Evolutionary conservation across 345 rosid species (phyloP).

Genomic region (Rhodomyrtus tomentosa): DNA sequence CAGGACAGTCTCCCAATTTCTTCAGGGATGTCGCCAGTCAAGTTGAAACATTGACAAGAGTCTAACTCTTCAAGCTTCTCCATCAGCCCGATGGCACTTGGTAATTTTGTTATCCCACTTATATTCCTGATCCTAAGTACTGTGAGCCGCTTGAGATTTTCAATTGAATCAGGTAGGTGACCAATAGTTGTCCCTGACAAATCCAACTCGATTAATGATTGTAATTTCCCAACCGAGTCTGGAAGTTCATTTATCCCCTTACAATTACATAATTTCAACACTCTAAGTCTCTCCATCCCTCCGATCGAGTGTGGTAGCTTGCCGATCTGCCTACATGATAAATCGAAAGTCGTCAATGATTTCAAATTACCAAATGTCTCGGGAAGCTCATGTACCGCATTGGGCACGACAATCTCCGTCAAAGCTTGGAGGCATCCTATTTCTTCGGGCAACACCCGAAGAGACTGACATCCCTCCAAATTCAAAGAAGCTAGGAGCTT

Average conservation of each 20-base stretch:
- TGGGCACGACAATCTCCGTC: too few species aligned
- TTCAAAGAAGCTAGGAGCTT: too few species aligned
- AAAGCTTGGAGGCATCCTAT: too few species aligned
- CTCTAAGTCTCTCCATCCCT: too few species aligned
- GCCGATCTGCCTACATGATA: too few species aligned
- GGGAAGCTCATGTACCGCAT: too few species aligned
- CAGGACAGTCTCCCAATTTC: neutral
- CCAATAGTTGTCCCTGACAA: neutral
- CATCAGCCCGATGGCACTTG: neutral
- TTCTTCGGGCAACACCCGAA: too few species aligned
- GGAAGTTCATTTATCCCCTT: neutral
- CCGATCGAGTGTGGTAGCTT: too few species aligned
- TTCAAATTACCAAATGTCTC: too few species aligned
- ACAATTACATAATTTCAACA: too few species aligned
- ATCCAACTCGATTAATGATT: neutral
- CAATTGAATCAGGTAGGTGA: neutral
- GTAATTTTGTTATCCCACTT: neutral
- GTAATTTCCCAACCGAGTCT: neutral
- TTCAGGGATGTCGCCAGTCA: neutral
- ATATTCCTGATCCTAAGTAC: neutral
- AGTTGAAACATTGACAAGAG: rapidly evolving
- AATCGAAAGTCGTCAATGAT: too few species aligned
- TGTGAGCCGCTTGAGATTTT: neutral
- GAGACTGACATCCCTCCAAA: too few species aligned
- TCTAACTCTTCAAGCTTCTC: neutral